phyloP scores from a whole-genome alignment of 2,329 filamentous ascomycete species.

The Trichoderma sp. region DNA sequence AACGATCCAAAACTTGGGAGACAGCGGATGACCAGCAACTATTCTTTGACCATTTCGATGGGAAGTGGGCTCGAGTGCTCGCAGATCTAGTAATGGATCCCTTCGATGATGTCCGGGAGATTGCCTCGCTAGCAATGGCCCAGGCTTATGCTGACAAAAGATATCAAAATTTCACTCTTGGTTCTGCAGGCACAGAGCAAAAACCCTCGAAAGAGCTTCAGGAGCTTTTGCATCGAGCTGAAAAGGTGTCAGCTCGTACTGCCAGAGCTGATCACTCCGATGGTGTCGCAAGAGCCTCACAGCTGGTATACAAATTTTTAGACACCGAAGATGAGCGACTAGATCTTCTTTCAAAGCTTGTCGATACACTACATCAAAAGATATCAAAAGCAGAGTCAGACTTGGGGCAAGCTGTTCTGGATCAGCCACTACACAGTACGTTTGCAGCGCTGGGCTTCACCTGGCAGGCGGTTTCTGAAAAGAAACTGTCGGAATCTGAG shows the following conservation, averaged over 20 bases:
- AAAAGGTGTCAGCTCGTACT: slow-evolving; percentile 64
- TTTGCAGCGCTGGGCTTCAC: slow-evolving; percentile 65
- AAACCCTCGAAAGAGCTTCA: slow-evolving; percentile 40
- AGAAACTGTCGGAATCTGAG: slow-evolving; percentile 42
- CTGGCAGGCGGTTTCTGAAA: slow-evolving; percentile 53
- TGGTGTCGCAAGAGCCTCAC: slow-evolving; percentile 77
- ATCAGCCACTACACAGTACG: slow-evolving; percentile 68
- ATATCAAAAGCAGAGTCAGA: slow-evolving; percentile 63
- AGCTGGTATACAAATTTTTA: slow-evolving; percentile 66
- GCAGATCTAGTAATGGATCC: slow-evolving; percentile 83
- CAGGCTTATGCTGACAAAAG: slow-evolving; percentile 49
- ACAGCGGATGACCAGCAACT: slow-evolving; percentile 43
- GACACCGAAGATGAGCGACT: slow-evolving; percentile 45
- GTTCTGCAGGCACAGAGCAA: slow-evolving; percentile 22
- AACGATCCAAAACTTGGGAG: slow-evolving; percentile 47
- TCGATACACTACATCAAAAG: slow-evolving; percentile 65
- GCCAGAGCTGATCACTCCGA: slow-evolving; percentile 91
- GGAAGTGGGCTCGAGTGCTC: slow-evolving; percentile 62
- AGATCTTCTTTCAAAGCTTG: slow-evolving; percentile 57
- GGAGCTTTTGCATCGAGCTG: slow-evolving; percentile 54
- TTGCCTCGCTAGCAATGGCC: slow-evolving; percentile 53
- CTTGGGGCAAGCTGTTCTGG: slow-evolving; percentile 65
- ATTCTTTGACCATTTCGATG: slow-evolving; percentile 48
- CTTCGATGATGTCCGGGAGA: slow-evolving; percentile 84
- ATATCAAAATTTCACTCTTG: slow-evolving; percentile 34